These are phyloP conservation scores for Arbutus unedo DNA, from an alignment of 148 eudicot genomes.

Conservation along the genomic window DNA sequence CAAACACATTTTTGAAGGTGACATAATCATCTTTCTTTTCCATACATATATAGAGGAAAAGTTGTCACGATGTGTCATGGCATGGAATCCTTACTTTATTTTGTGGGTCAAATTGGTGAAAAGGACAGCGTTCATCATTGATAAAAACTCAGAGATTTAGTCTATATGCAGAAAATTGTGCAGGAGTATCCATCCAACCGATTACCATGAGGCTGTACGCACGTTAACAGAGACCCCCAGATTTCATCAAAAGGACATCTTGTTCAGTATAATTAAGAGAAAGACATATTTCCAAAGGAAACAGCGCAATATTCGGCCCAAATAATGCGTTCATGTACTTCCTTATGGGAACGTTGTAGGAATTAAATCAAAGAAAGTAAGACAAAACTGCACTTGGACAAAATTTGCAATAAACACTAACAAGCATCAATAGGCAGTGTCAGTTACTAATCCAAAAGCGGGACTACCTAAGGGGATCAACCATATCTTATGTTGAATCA, in stretches of 20 bases:
- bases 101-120: not conserved
- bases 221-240: not conserved
- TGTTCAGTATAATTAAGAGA: not conserved
- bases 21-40: not conserved
- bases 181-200: not conserved
- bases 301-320: not conserved
- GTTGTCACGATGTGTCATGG: not conserved
- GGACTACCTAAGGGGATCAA: not conserved
- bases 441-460: not conserved
- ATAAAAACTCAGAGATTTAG: not conserved
- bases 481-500: not conserved
- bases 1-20: not conserved
- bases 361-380: not conserved
- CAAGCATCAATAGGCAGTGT: not conserved
- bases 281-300: not conserved
- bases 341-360: not conserved
- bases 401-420: not conserved
- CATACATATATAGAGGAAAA: not conserved
- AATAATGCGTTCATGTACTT: not conserved
- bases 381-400: not conserved
- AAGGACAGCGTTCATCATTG: not conserved
- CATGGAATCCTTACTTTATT: not conserved
- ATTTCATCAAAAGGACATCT: not conserved
- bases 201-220: not conserved
- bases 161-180: not conserved